Evolutionary conservation across 192 early-diverging fungal species (phyloP), one percentile per base, ranked within the genome.

Genomic region (Backusella tuberculispora): DNA sequence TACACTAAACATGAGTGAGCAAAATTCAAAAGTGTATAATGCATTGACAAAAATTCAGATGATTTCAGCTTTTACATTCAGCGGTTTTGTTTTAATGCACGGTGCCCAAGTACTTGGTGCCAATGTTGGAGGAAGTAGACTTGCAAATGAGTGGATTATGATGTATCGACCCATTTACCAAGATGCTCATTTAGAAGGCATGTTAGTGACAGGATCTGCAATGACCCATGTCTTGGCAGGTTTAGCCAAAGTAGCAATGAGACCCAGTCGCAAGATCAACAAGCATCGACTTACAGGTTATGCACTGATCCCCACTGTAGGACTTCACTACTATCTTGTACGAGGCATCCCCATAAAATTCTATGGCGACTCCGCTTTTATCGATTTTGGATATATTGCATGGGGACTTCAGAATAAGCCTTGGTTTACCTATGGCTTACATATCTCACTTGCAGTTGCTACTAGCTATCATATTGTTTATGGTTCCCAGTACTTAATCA

Each of bases 311-410:
- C 80, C 80, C 8, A 44, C 77, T 2, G 56, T 66, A n/a, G 34
- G 47, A 29, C 41, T 71, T 6, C 80, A 81, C 37, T 74, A 77
- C 24, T 68, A 50, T 26, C 47, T 77, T 10, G 53, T 68, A 0
- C 76, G 80, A 14, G 29, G 17, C 6, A 34, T 77, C 1, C 80
- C 80, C 8, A 64, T 45, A 14, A n/a, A 63, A 9, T 47, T 66
- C 26, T 75, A 77, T 69, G 80, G 80, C 4, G 80, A 81, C 19
- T 74, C 72, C 1, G 68, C 80, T 1, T 81, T 81, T 50, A 71
- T 81, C 13, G 80, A 81, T 50, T 77, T 77, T 60, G 63, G 60
- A 1, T 66, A 74, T 38, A 48, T 81, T 41, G 66, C 76, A 7
- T 77, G 75, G 65, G 68, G 76, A 38, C 65, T 81, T 14, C 76